phyloP scores from a whole-genome alignment of 2,329 filamentous ascomycete genomes.

The Claviceps cyperi region DNA sequence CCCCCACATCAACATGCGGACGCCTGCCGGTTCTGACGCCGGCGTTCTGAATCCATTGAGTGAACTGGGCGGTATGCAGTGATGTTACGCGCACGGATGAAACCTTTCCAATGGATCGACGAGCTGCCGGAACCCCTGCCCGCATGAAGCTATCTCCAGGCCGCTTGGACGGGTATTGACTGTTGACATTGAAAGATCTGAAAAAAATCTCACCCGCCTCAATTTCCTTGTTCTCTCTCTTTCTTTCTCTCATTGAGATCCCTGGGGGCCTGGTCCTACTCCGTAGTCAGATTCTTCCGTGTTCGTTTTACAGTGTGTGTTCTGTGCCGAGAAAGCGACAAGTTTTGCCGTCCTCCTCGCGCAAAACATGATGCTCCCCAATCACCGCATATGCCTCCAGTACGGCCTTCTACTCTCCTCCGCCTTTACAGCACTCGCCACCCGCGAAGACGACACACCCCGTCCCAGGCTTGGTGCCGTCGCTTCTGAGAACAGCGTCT shows the following conservation, averaged over 20 bases:
- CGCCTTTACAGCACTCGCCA: neutral
- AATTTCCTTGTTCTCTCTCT: neutral
- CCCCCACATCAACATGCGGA: neutral
- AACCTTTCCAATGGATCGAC: neutral
- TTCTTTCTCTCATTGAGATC: neutral
- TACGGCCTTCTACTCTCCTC: neutral
- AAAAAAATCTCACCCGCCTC: neutral
- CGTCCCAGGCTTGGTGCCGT: slow-evolving; percentile 35
- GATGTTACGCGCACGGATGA: neutral
- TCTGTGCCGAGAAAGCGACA: neutral
- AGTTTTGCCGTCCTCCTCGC: neutral
- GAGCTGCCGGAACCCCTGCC: neutral
- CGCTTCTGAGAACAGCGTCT: slow-evolving; percentile 44
- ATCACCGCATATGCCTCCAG: neutral
- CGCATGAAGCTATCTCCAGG: too few species aligned
- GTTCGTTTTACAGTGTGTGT: neutral
- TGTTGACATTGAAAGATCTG: neutral
- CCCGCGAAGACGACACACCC: neutral
- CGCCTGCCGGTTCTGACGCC: neutral
- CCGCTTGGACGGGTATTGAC: too few species aligned
- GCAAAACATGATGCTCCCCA: neutral
- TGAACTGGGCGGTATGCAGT: neutral
- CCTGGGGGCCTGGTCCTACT: neutral
- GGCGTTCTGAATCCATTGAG: neutral
- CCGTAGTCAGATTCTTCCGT: neutral